Conservation (phyloP, 805 yeast genomes). For the Nakazawaea pomicola region DNA sequence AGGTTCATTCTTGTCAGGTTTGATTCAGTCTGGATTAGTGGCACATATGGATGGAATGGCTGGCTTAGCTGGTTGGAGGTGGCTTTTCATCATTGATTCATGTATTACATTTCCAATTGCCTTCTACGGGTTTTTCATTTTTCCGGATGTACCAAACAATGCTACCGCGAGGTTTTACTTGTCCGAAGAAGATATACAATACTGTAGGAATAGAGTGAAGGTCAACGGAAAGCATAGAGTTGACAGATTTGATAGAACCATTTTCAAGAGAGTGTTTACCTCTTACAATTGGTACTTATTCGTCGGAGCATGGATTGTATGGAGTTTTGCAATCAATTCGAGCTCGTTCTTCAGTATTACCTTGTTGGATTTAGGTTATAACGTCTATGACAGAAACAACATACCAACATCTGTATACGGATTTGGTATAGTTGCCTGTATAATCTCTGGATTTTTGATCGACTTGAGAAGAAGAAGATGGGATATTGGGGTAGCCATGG, state of each 20-base stretch:
- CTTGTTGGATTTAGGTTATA: constrained; percentile 60
- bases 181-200: constrained; percentile 47
- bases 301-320: constrained; percentile 45
- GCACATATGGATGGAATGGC: constrained; percentile 33
- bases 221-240: constrained; percentile 17
- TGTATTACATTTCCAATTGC: constrained; percentile 33
- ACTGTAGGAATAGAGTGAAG: constrained; percentile 38
- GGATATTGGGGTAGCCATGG: constrained; percentile 49
- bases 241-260: constrained; percentile 31
- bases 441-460: constrained; percentile 43
- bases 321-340: constrained; percentile 54
- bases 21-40: constrained; percentile 13
- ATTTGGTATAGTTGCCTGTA: constrained; percentile 48
- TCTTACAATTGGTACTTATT: constrained; percentile 56
- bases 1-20: constrained; percentile 44
- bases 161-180: constrained; percentile 40
- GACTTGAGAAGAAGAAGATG: constrained; percentile 50
- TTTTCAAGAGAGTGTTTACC: constrained; percentile 49
- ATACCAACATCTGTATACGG: constrained; percentile 42
- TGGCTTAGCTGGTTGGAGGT: constrained; percentile 47
- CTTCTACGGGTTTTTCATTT: constrained; percentile 21
- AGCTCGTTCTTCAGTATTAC: constrained; percentile 47
- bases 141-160: constrained; percentile 65
- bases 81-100: constrained; percentile 53
- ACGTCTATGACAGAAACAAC: constrained; percentile 36